phyloP scores from a whole-genome alignment of 2,329 filamentous ascomycete genomes.

The Aschersonia sp. region DNA sequence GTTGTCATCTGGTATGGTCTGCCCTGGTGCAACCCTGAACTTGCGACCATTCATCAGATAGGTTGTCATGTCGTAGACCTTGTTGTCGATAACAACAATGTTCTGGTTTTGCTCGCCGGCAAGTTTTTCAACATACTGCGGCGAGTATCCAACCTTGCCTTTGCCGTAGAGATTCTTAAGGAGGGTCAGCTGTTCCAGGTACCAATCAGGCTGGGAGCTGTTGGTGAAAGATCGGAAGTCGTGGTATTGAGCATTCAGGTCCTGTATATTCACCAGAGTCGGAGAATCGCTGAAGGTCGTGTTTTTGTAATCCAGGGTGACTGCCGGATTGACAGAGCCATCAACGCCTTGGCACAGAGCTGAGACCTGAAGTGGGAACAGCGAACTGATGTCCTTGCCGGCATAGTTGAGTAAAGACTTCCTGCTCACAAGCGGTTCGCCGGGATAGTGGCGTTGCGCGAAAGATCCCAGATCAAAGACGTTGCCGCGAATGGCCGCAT shows the following conservation, averaged over 20 bases:
- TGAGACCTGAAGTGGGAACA: conserved; percentile 91
- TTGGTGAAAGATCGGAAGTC: conserved; percentile 81
- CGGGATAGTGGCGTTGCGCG: conserved; percentile 58
- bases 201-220: conserved; percentile 81
- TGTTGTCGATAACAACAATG: conserved; percentile 64
- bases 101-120: conserved; percentile 42
- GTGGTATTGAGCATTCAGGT: conserved; percentile 69
- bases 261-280: conserved; percentile 47
- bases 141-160: conserved; percentile 72
- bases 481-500: conserved; percentile 71
- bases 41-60: conserved; percentile 66
- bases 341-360: conserved; percentile 72
- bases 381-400: conserved; percentile 68
- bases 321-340: conserved; percentile 48
- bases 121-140: conserved; percentile 60
- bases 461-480: conserved; percentile 74
- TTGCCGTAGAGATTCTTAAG: conserved; percentile 70
- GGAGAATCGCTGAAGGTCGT: conserved; percentile 60
- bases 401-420: conserved; percentile 65
- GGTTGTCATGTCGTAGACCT: conserved; percentile 78
- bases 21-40: conserved; percentile 40
- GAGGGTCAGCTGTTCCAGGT: conserved; percentile 70
- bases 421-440: conserved; percentile 30
- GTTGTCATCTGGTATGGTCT: conserved; percentile 27
- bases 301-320: conserved; percentile 72